Evolutionary conservation across 2,329 filamentous ascomycete species (phyloP).

Genomic region (Ascochyta fabae): DNA sequence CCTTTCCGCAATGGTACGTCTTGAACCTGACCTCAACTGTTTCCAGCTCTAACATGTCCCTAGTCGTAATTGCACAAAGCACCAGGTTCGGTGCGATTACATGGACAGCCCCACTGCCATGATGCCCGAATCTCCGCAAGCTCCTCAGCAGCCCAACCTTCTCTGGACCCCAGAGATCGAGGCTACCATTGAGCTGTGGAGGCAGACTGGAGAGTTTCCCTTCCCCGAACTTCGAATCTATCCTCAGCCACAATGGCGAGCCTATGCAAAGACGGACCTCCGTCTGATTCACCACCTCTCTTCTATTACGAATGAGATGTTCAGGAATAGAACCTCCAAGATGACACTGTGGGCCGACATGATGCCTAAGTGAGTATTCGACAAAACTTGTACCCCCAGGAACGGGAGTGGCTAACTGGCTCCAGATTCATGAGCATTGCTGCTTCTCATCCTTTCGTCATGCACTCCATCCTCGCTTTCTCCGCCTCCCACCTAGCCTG

Average conservation of each 20-base stretch:
- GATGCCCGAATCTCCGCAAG: slow-evolving; percentile 58
- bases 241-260: slow-evolving; percentile 74
- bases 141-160: slow-evolving; percentile 66
- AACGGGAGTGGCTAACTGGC: slow-evolving; percentile 33
- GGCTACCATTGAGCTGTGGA: slow-evolving; percentile 80
- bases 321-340: slow-evolving; percentile 75
- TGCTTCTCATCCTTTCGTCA: slow-evolving; percentile 82
- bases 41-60: slow-evolving; percentile 27
- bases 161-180: slow-evolving; percentile 89
- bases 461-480: slow-evolving; percentile 90
- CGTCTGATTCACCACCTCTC: slow-evolving; percentile 91
- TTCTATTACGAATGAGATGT: slow-evolving; percentile 82
- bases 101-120: slow-evolving; percentile 81
- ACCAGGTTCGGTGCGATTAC: slow-evolving; percentile 98
- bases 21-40: not conserved
- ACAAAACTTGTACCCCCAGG: slow-evolving; percentile 15
- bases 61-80: slow-evolving; percentile 97
- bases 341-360: slow-evolving; percentile 93
- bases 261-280: slow-evolving; percentile 78
- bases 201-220: slow-evolving; percentile 81
- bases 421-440: slow-evolving; percentile 81
- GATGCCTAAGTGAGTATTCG: slow-evolving; percentile 78
- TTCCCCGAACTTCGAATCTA: slow-evolving; percentile 82
- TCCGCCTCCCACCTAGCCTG: slow-evolving; percentile 95
- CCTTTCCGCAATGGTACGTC: slow-evolving; percentile 90